Evolutionary conservation across 179 eudicot genomes (phyloP).

Genomic region (Gypsophila paniculata): DNA sequence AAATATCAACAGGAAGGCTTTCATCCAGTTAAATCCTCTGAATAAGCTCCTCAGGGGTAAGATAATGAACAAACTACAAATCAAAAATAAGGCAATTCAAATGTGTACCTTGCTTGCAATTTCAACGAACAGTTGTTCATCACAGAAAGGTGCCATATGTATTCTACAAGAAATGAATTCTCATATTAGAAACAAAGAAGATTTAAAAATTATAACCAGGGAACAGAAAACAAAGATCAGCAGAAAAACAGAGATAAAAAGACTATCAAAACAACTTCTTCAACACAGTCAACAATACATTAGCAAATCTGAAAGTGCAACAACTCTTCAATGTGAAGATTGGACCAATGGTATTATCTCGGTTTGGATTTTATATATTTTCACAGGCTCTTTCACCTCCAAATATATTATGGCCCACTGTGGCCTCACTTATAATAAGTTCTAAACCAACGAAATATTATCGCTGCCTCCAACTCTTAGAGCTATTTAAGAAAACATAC

Average conservation of each 20-base stretch:
- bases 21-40: neutral
- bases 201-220: constrained; percentile 3
- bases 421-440: neutral
- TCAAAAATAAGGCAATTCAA: neutral
- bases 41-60: neutral
- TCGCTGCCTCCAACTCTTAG: neutral
- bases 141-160: constrained; percentile 98
- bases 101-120: constrained; percentile 84
- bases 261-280: neutral
- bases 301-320: neutral
- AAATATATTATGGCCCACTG: no score
- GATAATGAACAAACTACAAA: constrained; percentile 3
- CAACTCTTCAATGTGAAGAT: neutral
- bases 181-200: constrained; percentile 17
- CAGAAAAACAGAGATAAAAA: neutral
- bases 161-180: constrained; percentile 52
- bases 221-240: neutral
- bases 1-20: neutral
- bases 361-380: no score
- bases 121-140: constrained; percentile 81
- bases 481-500: neutral
- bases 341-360: neutral
- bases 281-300: neutral
- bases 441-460: neutral
- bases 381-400: neutral